Base-by-base conservation (phyloP, 1,284 basidiomycete genomes). In the Cutaneotrichosporon daszewskae region DNA sequence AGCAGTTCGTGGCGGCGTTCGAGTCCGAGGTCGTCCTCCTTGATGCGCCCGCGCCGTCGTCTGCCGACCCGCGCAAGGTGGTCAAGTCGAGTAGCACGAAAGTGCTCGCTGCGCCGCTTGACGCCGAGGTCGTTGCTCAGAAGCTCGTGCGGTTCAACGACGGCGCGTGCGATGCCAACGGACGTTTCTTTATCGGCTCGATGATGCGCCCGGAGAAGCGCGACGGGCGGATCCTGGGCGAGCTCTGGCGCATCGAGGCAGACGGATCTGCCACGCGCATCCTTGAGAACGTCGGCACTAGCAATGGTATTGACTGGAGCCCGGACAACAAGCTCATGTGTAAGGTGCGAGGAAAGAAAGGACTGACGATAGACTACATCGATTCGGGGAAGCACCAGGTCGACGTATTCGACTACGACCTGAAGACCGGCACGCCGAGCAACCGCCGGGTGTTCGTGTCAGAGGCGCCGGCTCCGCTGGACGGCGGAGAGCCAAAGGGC, bases 261-360 rank as follows among this genome's bases (percentile, higher is more conserved):
- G 60, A 66, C 39, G 60, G 60, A 3, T 35, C 33, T 7, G 34
- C 49, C 26, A 49, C 48, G 16, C 52, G 45, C 32, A 25, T 70
- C 18, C 41, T 64, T 14, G 49, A 58, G 28, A 44, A 54, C 11
- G 50, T 72, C 12, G 63, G 64, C 2, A 53, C 50, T 22, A 62
- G 58, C 18, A 72, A 72, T 47, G 71, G 71, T 13, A 58, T 69
- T 19, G 69, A 66, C 34, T 72, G 64, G 57, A 59, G 64, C 5
- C 59, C 60, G 0, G 66, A 69, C 39, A 51, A 55, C 43, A 63
- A 57, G 43, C 58, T 51, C 22, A 64, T 70, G 62, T 69, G 66
- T 69, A 22, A 40, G 64, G 61, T 1, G 17, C 8, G 34, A 8
- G n/a, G 12, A 12, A 18, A 20, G 19, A 25, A 26, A 14, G 5